phyloP scores from a whole-genome alignment of 495 filamentous ascomycete genomes.

The Daldinia decipiens region DNA sequence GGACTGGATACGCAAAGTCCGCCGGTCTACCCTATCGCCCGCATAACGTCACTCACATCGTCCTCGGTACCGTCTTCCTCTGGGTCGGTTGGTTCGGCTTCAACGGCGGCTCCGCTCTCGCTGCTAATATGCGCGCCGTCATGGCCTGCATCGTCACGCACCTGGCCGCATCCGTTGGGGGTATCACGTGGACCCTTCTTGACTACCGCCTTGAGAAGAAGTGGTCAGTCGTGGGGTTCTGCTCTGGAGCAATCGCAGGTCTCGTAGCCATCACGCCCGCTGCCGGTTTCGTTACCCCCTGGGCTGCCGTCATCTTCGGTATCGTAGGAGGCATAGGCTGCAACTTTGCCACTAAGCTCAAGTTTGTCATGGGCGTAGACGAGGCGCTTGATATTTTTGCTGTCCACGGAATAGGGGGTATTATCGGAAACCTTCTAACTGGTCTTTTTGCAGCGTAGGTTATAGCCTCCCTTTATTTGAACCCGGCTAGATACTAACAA shows the following conservation, averaged over 20 bases:
- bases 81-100: constrained; percentile 99
- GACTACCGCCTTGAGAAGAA: constrained; percentile 95
- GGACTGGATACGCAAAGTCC: constrained; percentile 78
- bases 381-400: constrained; percentile 86
- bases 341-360: constrained; percentile 95
- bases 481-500: neutral
- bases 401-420: constrained; percentile 79
- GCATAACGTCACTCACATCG: constrained; percentile 97
- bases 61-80: constrained; percentile 91
- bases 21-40: constrained; percentile 84
- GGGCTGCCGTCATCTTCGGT: constrained; percentile 87
- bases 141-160: constrained; percentile 99
- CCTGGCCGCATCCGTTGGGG: constrained; percentile 87
- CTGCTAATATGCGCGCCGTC: constrained; percentile 91
- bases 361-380: constrained; percentile 78
- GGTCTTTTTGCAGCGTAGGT: constrained; percentile 83
- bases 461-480: neutral
- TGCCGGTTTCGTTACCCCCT: constrained; percentile 87
- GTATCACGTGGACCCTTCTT: constrained; percentile 89
- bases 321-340: constrained; percentile 84
- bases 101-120: constrained; percentile 97
- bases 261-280: constrained; percentile 93
- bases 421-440: constrained; percentile 79
- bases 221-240: constrained; percentile 99
- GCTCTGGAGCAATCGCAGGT: constrained; percentile 90